Evolutionary conservation across 371 early-diverging fungal genomes (phyloP).

Genomic region (Fennellomyces sp.): DNA sequence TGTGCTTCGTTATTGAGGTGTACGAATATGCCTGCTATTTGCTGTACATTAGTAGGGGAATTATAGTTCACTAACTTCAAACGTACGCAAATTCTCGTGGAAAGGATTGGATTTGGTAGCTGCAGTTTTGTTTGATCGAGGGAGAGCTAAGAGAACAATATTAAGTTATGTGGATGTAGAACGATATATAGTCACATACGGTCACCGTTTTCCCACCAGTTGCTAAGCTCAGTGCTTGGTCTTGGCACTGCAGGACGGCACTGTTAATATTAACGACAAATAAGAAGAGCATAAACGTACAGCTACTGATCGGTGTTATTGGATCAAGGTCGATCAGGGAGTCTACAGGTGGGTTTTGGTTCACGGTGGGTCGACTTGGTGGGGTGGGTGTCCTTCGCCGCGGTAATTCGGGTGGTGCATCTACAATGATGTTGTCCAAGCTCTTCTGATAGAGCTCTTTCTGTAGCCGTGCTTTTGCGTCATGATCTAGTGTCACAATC

Average conservation of each 20-base stretch:
- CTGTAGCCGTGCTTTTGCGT: slow-evolving; percentile 40
- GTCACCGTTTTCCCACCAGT: slow-evolving; percentile 52
- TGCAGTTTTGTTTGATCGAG: slow-evolving; percentile 5
- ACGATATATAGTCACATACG: slow-evolving; percentile 10
- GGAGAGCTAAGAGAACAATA: slow-evolving; percentile 4
- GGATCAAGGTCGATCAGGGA: background rate
- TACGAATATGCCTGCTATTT: no score
- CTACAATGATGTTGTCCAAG: slow-evolving; percentile 28
- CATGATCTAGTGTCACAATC: slow-evolving; percentile 44
- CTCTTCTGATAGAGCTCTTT: slow-evolving; percentile 53
- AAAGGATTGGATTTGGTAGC: slow-evolving; percentile 3
- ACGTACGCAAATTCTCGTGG: background rate
- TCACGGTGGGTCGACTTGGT: slow-evolving; percentile 14
- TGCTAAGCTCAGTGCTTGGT: slow-evolving; percentile 38
- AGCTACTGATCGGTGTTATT: background rate
- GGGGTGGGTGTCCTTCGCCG: slow-evolving; percentile 18
- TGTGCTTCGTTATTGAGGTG: no score
- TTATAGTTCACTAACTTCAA: no score
- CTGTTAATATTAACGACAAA: background rate
- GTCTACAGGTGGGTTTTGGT: slow-evolving; percentile 8
- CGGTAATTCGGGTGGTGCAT: slow-evolving; percentile 22
- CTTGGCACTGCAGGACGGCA: slow-evolving; percentile 39
- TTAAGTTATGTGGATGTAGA: no score
- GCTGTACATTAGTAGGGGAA: slow-evolving; percentile 4
- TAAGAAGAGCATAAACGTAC: background rate